Evolutionary conservation across 176 grass and related monocot genomes (phyloP), one percentile per base, ranked within the genome.

Genomic region (Avena eriantha): DNA sequence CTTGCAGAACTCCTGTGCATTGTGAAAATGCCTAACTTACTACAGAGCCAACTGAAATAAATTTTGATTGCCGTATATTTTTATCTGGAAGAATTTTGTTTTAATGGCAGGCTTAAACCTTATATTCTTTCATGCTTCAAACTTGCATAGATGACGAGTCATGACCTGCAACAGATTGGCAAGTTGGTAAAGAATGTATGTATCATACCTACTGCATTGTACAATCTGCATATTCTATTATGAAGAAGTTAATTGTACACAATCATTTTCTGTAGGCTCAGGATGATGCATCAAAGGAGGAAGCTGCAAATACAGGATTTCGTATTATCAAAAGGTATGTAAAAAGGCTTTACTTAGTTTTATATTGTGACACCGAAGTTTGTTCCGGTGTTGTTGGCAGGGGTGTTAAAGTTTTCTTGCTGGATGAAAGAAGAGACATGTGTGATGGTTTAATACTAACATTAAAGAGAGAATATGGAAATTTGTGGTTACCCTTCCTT

Each of bases 191-290:
- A 46, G 3, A 56, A 46, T 76, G 86, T 82, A 76, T 87, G 70
- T 82, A 69, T 31, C 76, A 79, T 55, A 65, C 9, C 35, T 68
- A 67, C 55, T 56, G 36, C 16, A 82, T 34, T 82, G 61, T 67
- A 22, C 16, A 56, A 43, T 67, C 15, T 15, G 24, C 26, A 17
- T 50, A 80, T 76, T 67, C 33, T 87, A 23, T 45, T 76, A 1
- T 46, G 17, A 16, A 76, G 73, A 76, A 7, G 31, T 75, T 41
- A 24, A 19, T 3, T 68, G 18, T 57, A 34, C 10, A 36, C 10
- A 36, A 29, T n/a, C 15, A 26, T 80, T 87, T 75, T 4, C 45
- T 82, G n/a, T 47, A 87, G 86, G 17, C 21, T 81, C 43, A 82
- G 61, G 70, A 75, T 87, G 11, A 68, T 3, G 45, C 54, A 76